These are phyloP conservation scores for Magnolia changhungtana DNA, from an alignment of 164 flowering plant genomes.

Conservation along the genomic window DNA sequence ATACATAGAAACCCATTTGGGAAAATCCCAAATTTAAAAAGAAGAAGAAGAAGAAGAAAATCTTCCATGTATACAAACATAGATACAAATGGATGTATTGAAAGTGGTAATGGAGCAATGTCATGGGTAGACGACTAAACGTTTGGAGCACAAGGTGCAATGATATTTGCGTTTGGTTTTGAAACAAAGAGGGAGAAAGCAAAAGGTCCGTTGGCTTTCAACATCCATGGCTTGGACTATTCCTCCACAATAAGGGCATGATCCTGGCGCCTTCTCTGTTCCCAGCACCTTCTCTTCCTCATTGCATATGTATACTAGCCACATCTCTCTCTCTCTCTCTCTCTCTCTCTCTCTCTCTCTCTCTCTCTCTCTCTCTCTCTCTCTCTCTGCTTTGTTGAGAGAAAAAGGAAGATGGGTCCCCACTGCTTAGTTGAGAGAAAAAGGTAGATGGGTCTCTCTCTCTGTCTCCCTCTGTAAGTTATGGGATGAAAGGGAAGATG, in stretches of 20 bases:
- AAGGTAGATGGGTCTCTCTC: no score
- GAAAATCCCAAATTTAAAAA: no score
- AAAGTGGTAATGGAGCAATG: neutral
- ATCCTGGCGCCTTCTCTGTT: conserved; percentile 59
- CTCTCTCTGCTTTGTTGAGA: no score
- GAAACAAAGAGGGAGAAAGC: conserved; percentile 57
- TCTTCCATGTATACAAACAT: no score
- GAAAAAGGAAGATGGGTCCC: no score
- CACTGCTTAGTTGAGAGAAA: no score
- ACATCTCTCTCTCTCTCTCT: conserved; percentile 33
- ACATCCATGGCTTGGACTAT: conserved; percentile 59
- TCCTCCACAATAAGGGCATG: conserved; percentile 82
- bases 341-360: neutral
- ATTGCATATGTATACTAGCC: conserved; percentile 71
- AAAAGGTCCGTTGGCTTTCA: conserved; percentile 58
- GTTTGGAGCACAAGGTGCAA: conserved; percentile 52
- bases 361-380: no score
- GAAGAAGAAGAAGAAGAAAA: no score
- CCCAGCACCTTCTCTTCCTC: conserved; percentile 60
- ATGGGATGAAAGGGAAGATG: no score
- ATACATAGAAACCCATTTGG: no score
- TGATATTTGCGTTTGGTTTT: conserved; percentile 46
- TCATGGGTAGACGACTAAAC: conserved; percentile 29
- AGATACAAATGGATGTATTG: no score
- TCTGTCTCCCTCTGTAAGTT: no score